Evolutionary conservation across 2,329 filamentous ascomycete genomes (phyloP), one percentile per base, ranked within the genome.

Genomic region (Penicillium sp.): DNA sequence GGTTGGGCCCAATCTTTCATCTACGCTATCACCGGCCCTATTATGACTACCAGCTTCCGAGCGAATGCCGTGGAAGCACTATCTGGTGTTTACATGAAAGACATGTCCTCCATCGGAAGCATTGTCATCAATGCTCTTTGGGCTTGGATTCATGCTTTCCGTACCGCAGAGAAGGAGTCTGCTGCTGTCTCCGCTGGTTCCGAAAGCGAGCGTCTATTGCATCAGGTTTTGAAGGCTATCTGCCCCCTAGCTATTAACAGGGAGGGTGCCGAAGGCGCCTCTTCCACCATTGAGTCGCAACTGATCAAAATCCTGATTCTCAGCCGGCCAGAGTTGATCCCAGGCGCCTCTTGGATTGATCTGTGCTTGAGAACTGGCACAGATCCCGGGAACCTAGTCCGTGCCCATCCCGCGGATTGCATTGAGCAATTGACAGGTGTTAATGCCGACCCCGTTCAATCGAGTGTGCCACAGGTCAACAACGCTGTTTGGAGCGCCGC

Each of bases 1-100:
- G 85, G 88, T 16, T 99, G 93, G 95, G 88, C 90, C 14, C 90
- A 96, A 67, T 88, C 90, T 2, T 85, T 93, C 57, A 87, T 97
- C n/a, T 96, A 90, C 71, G 78, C 90, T 16, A 84, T 93, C 46
- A 87, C 87, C 46, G 86, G 88, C 1, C 77, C 85, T 14, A 79
- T 74, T 13, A 78, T 91, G 21, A 80, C 88, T 13, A 80, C 87
- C 3, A 80, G 79, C 37, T 78, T 90, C 48, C 87, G 89, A 55
- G 86, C 87, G 61, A 82, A 87, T 63, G 85, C 88, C 4, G 81
- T 81, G 21, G 77, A 81, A 46, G 76, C 83, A 0, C 76, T 99
- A 31, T 86, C 89, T 0, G 73, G 76, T 37, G 78, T 89, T 2
- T 96, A 96, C 70, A 71, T 83, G 13, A 75, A 80, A 50, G 78